These are phyloP conservation scores for Hermanozyma aechmeae DNA, from an alignment of 805 yeast species.

Conservation along the genomic window DNA sequence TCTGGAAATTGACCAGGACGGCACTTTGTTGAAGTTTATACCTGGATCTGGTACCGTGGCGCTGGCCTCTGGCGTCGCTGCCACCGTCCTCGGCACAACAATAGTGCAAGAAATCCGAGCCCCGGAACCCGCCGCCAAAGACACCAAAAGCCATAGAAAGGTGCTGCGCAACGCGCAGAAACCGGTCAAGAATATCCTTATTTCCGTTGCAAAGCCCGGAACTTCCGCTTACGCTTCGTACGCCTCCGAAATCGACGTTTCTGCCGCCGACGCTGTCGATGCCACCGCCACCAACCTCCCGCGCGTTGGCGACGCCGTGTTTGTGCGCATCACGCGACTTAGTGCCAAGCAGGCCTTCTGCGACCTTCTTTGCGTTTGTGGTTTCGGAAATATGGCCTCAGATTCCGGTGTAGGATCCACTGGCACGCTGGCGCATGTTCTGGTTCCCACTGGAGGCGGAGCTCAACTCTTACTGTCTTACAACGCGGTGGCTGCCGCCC, in stretches of 20 bases:
- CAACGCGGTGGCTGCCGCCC: conserved; percentile 28
- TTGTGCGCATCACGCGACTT: conserved; percentile 64
- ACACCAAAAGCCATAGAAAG: conserved; percentile 6
- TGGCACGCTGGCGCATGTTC: conserved; percentile 29
- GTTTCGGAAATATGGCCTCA: conserved; percentile 42
- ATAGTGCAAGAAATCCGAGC: conserved; percentile 15
- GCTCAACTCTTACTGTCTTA: conserved; percentile 32
- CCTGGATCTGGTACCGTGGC: neutral
- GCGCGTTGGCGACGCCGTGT: conserved; percentile 73
- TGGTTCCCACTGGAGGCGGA: conserved; percentile 44
- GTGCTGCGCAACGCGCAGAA: conserved; percentile 7
- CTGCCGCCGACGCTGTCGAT: conserved; percentile 8
- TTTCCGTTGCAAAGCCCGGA: conserved; percentile 20
- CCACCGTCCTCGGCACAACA: conserved; percentile 61
- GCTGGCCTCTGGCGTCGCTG: conserved; percentile 2
- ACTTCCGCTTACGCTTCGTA: conserved; percentile 16
- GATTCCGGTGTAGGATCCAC: conserved; percentile 64
- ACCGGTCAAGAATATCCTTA: conserved; percentile 14
- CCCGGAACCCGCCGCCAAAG: conserved; percentile 1
- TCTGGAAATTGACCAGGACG: no score
- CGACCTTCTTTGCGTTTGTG: conserved; percentile 64
- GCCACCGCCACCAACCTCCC: conserved; percentile 50
- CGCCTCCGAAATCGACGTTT: conserved; percentile 12
- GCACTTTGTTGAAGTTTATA: no score
- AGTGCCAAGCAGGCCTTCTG: conserved; percentile 63